These are phyloP conservation scores for Botrytis medusae DNA, from an alignment of 2,329 filamentous ascomycete genomes.

Conservation along the genomic window DNA sequence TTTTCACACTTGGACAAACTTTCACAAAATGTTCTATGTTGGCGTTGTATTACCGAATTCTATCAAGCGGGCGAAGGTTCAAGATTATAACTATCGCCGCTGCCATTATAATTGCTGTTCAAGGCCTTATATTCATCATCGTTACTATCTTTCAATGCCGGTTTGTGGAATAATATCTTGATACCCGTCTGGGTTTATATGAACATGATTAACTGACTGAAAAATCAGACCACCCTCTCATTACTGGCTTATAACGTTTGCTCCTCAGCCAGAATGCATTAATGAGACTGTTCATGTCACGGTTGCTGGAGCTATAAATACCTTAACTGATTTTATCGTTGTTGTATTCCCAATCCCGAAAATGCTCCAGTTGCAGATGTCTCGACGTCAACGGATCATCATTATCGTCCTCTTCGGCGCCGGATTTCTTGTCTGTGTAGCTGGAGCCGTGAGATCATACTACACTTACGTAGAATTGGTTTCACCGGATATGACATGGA, in stretches of 20 bases:
- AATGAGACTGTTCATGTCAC: constrained; percentile 51
- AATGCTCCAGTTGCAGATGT: constrained; percentile 47
- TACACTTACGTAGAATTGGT: constrained; percentile 38
- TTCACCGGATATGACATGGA: constrained; percentile 41
- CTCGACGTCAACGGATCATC: constrained; percentile 47
- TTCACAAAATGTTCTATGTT: constrained; percentile 43
- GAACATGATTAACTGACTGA: not conserved
- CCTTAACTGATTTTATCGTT: constrained; percentile 55
- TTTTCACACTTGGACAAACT: constrained; percentile 40
- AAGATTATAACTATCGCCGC: constrained; percentile 35
- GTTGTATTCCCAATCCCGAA: constrained; percentile 51
- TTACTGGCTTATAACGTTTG: constrained; percentile 41
- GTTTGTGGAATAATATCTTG: constrained; percentile 35
- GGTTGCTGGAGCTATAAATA: constrained; percentile 57
- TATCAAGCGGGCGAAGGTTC: constrained; percentile 39
- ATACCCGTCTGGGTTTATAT: not conserved
- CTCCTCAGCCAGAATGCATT: constrained; percentile 44
- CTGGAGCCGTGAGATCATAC: constrained; percentile 42
- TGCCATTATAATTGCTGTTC: constrained; percentile 39
- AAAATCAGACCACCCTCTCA: constrained; percentile 40
- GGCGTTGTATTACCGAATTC: constrained; percentile 39
- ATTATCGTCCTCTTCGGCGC: constrained; percentile 50
- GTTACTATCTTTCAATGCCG: constrained; percentile 44
- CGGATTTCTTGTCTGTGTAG: constrained; percentile 47
- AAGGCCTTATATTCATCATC: constrained; percentile 39